Base-by-base conservation (phyloP, 768 basidiomycete species). In the Amylocystis lapponica region DNA sequence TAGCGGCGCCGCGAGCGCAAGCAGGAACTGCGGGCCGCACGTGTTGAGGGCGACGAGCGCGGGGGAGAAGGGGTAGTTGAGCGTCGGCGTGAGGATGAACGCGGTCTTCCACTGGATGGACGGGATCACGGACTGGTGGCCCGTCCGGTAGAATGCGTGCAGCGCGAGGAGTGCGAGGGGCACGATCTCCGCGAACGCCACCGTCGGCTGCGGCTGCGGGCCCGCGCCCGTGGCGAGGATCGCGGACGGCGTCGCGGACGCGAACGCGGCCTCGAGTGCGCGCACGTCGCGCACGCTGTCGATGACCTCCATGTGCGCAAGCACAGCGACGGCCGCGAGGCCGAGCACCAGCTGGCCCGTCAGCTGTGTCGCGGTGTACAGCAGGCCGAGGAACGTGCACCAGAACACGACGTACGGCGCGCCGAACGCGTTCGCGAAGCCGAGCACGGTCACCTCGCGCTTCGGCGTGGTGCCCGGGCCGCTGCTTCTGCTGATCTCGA, bases 61-160 rank as follows among this genome's bases (percentile, higher is more conserved):
- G 0, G 82, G 82, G 0, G 93, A 82, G 53, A 79, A 76, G 0
- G 86, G 82, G 58, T 89, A 91, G 10, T 65, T 68, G 33, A 92
- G 68, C 1, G 72, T 78, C 3, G 77, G 67, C 2, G 80, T 77
- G 43, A 99, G 72, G 22, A 97, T 60, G 63, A 98, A 99, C 6
- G 87, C 94, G 1, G 84, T 66, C 61, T 96, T 96, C 96, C 95
- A 99, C 53, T 98, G 95, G 32, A 99, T 77, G 3, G 89, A 86
- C 1, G 90, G 76, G 29, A 98, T 71, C 3, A 83, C 83, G 1
- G 92, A 75, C 63, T 98, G 93, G 56, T 99, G 96, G 2, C 96
- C 95, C 0, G 94, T 97, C 0, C 78, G 70, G 59, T 86, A 88
- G 72, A 94, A 98, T 7, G 76, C 63, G 37, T 89, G 75, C 29